A percentile compares a stretch with the other conserved stretches of the same genome.
phyloP scores from a whole-genome alignment of 2,329 filamentous ascomycete species.

The Microdochium nivale region DNA sequence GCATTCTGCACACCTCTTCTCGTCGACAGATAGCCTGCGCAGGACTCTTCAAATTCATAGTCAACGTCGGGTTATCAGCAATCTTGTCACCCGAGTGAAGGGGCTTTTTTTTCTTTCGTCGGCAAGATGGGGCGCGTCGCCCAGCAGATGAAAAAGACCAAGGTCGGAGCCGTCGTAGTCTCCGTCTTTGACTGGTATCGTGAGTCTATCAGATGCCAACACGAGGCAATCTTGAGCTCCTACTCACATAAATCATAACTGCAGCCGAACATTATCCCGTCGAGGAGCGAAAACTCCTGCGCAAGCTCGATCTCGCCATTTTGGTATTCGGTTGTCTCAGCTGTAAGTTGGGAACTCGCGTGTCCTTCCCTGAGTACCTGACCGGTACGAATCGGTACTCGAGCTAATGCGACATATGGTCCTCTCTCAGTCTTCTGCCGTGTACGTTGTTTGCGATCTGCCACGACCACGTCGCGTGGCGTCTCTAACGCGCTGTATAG shows the following conservation, averaged over 20 bases:
- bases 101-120: background rate
- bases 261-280: slow-evolving; percentile 15
- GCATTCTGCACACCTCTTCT: too few relatives aligned
- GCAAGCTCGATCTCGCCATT: slow-evolving; percentile 17
- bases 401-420: slow-evolving; percentile 11
- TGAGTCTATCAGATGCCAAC: slow-evolving; percentile 5
- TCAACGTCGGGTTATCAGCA: too few relatives aligned
- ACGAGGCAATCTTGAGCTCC: background rate
- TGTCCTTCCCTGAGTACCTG: too few relatives aligned
- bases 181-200: slow-evolving; percentile 21
- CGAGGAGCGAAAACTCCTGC: slow-evolving; percentile 14
- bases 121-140: slow-evolving; percentile 2
- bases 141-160: slow-evolving; percentile 9
- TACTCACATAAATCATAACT: background rate
- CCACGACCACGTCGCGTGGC: too few relatives aligned
- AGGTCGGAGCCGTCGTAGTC: slow-evolving; percentile 13
- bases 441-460: background rate
- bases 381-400: too few relatives aligned
- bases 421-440: background rate
- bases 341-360: too few relatives aligned
- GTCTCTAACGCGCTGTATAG: slow-evolving; percentile 12
- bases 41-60: too few relatives aligned
- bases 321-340: slow-evolving; percentile 14
- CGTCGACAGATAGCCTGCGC: too few relatives aligned
- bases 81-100: too few relatives aligned